A percentile compares a stretch with the other conserved stretches of the same genome.
phyloP scores from a whole-genome alignment of 2,329 filamentous ascomycete species.

The Ampelomyces quisqualis region DNA sequence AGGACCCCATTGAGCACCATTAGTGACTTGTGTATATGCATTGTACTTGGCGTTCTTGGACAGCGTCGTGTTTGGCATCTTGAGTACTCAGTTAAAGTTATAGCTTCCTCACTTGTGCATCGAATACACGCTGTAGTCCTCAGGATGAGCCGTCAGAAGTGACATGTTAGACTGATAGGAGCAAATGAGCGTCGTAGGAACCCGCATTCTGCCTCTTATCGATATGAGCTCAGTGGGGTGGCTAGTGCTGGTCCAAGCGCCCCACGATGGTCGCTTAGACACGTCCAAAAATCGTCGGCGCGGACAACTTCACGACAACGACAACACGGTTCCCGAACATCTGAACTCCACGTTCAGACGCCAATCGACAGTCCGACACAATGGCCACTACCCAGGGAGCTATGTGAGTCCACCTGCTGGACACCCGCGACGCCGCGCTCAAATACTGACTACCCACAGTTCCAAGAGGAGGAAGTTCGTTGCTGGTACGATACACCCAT shows the following conservation, averaged over 20 bases:
- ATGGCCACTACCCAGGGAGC: slow-evolving; percentile 47
- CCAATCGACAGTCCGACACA: slow-evolving; percentile 39
- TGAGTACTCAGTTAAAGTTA: too few species aligned
- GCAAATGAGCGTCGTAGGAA: too few species aligned
- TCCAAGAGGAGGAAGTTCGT: slow-evolving; percentile 80
- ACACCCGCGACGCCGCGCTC: slow-evolving; percentile 1
- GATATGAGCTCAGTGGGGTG: neutral
- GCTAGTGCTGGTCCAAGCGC: slow-evolving; percentile 8
- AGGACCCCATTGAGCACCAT: slow-evolving; percentile 78
- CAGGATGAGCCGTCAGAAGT: too few species aligned
- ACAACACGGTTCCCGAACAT: slow-evolving; percentile 35
- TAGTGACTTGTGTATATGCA: slow-evolving; percentile 11
- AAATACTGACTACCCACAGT: slow-evolving; percentile 52
- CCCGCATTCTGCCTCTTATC: too few species aligned
- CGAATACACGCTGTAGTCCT: too few species aligned
- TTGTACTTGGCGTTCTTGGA: too few species aligned
- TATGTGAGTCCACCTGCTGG: slow-evolving; percentile 39
- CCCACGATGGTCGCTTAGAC: slow-evolving; percentile 22
- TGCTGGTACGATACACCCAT: slow-evolving; percentile 46
- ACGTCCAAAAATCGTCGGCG: too few species aligned
- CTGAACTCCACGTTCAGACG: slow-evolving; percentile 42
- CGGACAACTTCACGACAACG: slow-evolving; percentile 26
- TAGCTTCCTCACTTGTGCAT: too few species aligned
- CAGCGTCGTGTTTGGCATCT: too few species aligned
- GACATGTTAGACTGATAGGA: too few species aligned